Percentiles rank a stretch among this genome's conserved stretches.
These are phyloP conservation scores for Penicillium herquei DNA, from an alignment of 495 filamentous ascomycete species.

Conservation along the genomic window DNA sequence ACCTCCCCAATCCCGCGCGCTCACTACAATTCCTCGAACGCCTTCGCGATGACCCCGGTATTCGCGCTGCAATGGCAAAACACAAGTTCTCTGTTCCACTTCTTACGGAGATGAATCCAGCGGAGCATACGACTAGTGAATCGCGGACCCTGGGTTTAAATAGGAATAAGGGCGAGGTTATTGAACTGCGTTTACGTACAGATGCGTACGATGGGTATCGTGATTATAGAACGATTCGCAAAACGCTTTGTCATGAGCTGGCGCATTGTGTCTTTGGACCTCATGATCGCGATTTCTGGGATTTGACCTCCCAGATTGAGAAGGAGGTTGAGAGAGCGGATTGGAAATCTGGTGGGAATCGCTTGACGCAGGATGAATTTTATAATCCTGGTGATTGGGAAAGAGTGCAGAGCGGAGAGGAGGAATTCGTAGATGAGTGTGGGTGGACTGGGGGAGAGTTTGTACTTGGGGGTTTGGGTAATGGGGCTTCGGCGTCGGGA, in stretches of 20 bases:
- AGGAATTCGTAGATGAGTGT: conserved; percentile 67
- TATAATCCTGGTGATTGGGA: conserved; percentile 64
- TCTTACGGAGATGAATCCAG: conserved; percentile 93
- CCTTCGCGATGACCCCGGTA: conserved; percentile 79
- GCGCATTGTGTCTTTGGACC: conserved; percentile 84
- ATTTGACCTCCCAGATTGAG: conserved; percentile 81
- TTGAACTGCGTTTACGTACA: conserved; percentile 85
- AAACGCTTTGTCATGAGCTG: conserved; percentile 92
- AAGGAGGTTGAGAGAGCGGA: conserved; percentile 77
- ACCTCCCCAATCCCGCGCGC: conserved; percentile 72
- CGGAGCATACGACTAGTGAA: conserved; percentile 75
- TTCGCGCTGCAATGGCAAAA: conserved; percentile 74
- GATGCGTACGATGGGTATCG: conserved; percentile 93
- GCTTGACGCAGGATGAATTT: conserved; percentile 64
- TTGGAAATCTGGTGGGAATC: conserved; percentile 66
- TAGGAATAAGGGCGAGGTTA: conserved; percentile 82
- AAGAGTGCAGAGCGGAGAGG: conserved; percentile 37
- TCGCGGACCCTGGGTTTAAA: conserved; percentile 85
- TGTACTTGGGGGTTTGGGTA: conserved; percentile 64
- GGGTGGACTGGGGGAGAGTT: conserved; percentile 89
- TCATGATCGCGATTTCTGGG: conserved; percentile 88
- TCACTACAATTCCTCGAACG: conserved; percentile 72
- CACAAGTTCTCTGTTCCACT: conserved; percentile 85
- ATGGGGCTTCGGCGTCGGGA: conserved; percentile 15
- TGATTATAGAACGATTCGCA: conserved; percentile 85